These are phyloP conservation scores for Vigna radiata DNA, from an alignment of 306 rosid species.

Conservation along the genomic window DNA sequence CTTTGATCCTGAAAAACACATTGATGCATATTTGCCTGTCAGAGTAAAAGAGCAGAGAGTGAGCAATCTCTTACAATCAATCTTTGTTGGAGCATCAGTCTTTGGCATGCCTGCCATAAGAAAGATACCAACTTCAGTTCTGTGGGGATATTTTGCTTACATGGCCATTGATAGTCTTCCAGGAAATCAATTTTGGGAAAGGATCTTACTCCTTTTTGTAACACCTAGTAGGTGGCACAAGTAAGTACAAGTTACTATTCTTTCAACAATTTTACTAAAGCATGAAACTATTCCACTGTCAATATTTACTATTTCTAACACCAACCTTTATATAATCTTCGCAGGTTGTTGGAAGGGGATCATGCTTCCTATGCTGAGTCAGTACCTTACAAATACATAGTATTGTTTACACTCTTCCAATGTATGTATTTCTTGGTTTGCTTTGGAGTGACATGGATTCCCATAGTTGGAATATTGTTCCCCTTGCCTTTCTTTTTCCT, in stretches of 20 bases:
- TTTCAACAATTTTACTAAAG: slow-evolving; percentile 18
- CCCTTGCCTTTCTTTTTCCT: slow-evolving; percentile 83
- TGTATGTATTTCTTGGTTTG: slow-evolving; percentile 70
- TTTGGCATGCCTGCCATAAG: slow-evolving; percentile 74
- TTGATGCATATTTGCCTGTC: slow-evolving; percentile 73
- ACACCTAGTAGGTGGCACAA: slow-evolving; percentile 72
- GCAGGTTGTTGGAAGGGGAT: slow-evolving; percentile 65
- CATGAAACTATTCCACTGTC: slow-evolving; percentile 6
- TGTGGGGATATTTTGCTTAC: slow-evolving; percentile 93
- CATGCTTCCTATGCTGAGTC: slow-evolving; percentile 86
- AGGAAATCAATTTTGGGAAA: slow-evolving; percentile 91
- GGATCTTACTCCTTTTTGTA: slow-evolving; percentile 68
- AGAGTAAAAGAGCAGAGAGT: slow-evolving; percentile 91
- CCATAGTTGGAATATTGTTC: slow-evolving; percentile 84
- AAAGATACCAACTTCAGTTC: slow-evolving; percentile 84
- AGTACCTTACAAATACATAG: slow-evolving; percentile 66
- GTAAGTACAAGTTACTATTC: slow-evolving; percentile 54
- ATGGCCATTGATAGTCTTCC: slow-evolving; percentile 98
- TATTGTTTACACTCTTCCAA: slow-evolving; percentile 73
- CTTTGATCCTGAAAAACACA: slow-evolving; percentile 84
- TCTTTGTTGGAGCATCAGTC: slow-evolving; percentile 77
- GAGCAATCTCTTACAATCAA: slow-evolving; percentile 86
- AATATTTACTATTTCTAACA: not conserved
- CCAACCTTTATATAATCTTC: not conserved
- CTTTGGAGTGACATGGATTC: slow-evolving; percentile 75